These are phyloP conservation scores for Paxillus ammoniavirescens DNA, from an alignment of 768 basidiomycete genomes.

Conservation along the genomic window DNA sequence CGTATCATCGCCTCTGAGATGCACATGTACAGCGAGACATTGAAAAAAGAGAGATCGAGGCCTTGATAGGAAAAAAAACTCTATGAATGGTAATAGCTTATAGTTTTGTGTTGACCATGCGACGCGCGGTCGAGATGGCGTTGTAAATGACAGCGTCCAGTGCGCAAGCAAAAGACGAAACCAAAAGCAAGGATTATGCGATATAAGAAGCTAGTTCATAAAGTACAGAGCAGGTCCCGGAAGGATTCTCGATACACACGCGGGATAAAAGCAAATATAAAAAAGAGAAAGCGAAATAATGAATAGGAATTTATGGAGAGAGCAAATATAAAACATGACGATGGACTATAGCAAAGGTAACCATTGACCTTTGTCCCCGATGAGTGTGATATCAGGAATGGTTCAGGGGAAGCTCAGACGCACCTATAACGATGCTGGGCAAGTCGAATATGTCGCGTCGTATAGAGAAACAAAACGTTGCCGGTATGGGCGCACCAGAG, in stretches of 20 bases:
- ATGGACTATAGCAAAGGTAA: constrained; percentile 63
- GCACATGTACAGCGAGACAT: neutral
- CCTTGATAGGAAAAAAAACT: neutral
- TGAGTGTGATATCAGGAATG: neutral
- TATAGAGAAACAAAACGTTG: constrained; percentile 96
- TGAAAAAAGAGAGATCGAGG: no score
- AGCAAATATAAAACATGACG: constrained; percentile 1
- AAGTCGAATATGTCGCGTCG: constrained; percentile 89
- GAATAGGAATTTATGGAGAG: neutral
- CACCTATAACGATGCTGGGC: constrained; percentile 86
- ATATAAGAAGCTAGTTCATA: constrained; percentile 10
- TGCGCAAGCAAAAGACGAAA: neutral
- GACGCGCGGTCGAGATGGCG: neutral
- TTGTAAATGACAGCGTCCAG: neutral
- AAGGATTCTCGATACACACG: constrained; percentile 12
- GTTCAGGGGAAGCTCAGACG: constrained; percentile 18
- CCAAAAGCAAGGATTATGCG: constrained; percentile 1
- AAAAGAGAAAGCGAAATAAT: neutral
- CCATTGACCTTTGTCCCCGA: constrained; percentile 71
- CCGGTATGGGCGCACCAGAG: constrained; percentile 78
- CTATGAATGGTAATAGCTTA: neutral
- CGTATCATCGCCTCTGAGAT: neutral
- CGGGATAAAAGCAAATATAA: constrained; percentile 4
- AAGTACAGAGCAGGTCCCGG: constrained; percentile 13
- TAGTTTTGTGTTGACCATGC: neutral